phyloP scores from a whole-genome alignment of 371 early-diverging fungal species.

The Syncephalastrum sp. region DNA sequence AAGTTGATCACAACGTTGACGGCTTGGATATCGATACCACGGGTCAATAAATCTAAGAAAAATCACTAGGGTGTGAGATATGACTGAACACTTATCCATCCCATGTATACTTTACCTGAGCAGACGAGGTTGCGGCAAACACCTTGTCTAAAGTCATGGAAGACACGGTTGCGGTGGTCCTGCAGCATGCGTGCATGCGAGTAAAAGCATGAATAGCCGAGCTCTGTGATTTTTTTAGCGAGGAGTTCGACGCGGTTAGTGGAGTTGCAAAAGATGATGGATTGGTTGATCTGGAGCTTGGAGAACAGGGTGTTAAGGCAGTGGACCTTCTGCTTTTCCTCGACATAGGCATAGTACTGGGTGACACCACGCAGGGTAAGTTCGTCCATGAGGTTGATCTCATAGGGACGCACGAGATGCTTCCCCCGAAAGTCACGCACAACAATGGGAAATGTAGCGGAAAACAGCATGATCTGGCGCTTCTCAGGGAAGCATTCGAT shows the following conservation, averaged over 20 bases:
- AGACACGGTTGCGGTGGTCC: conserved; percentile 96
- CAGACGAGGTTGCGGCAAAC: conserved; percentile 96
- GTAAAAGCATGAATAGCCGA: conserved; percentile 98
- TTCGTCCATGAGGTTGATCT: conserved; percentile 99
- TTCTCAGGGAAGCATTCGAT: conserved; percentile 79
- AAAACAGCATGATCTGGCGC: conserved; percentile 95
- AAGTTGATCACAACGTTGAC: conserved; percentile 99
- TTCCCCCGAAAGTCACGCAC: conserved; percentile 96
- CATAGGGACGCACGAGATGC: conserved; percentile 91
- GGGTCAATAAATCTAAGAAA: conserved; percentile 85
- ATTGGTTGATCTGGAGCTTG: conserved; percentile 99
- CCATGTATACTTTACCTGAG: conserved; percentile 54
- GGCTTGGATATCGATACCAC: conserved; percentile 99
- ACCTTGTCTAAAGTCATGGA: conserved; percentile 98
- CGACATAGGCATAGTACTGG: conserved; percentile 99
- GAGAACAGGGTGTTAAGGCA: conserved; percentile 97
- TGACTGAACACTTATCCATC: too few species aligned
- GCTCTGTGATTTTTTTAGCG: conserved; percentile 97
- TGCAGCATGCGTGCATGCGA: conserved; percentile 98
- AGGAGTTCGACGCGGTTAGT: conserved; percentile 97
- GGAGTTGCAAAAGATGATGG: conserved; percentile 99
- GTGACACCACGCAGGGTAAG: conserved; percentile 96
- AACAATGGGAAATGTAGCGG: conserved; percentile 98
- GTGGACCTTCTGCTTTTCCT: conserved; percentile 97
- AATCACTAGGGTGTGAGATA: background rate